Percentiles rank a stretch among this genome's conserved stretches.
phyloP scores from a whole-genome alignment of 208 protist genomes.

The Jaenimonas drosophilae region DNA sequence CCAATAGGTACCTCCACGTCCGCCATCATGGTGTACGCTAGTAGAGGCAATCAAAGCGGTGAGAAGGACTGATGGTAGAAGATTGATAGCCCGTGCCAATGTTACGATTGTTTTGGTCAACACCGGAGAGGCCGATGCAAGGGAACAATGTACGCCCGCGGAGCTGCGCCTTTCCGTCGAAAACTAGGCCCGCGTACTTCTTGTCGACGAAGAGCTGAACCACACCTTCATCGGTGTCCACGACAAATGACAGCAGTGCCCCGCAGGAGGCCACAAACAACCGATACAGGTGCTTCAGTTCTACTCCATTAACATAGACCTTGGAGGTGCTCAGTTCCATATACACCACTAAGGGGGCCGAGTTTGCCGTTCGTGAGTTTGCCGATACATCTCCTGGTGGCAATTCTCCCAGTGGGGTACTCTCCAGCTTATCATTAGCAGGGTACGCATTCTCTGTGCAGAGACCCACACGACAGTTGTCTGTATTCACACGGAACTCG shows the following conservation, averaged over 20 bases:
- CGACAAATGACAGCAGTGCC: slow-evolving; percentile 57
- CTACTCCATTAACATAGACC: slow-evolving; percentile 48
- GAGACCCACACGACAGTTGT: slow-evolving; percentile 65
- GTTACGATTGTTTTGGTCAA: slow-evolving; percentile 60
- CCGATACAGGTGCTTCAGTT: slow-evolving; percentile 65
- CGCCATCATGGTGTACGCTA: no score
- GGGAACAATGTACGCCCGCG: slow-evolving; percentile 64
- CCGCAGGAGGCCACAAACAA: slow-evolving; percentile 56
- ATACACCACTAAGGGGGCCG: slow-evolving; percentile 18
- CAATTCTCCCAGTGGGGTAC: slow-evolving; percentile 18
- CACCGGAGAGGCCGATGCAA: slow-evolving; percentile 48
- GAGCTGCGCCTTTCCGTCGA: slow-evolving; percentile 31
- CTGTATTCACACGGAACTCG: slow-evolving; percentile 65
- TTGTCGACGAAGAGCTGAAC: slow-evolving; percentile 77
- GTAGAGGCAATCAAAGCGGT: slow-evolving; percentile 31
- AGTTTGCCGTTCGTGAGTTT: not conserved
- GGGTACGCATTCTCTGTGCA: slow-evolving; percentile 38
- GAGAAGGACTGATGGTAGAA: slow-evolving; percentile 25
- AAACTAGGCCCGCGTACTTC: slow-evolving; percentile 64
- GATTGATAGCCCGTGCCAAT: slow-evolving; percentile 38
- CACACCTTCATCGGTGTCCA: slow-evolving; percentile 70
- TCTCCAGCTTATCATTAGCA: slow-evolving; percentile 18
- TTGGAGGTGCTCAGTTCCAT: slow-evolving; percentile 67
- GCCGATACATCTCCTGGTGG: not conserved
- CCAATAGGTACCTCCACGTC: no score